These are phyloP conservation scores for Ogataea haglerorum DNA, from an alignment of 805 yeast genomes.

Conservation along the genomic window DNA sequence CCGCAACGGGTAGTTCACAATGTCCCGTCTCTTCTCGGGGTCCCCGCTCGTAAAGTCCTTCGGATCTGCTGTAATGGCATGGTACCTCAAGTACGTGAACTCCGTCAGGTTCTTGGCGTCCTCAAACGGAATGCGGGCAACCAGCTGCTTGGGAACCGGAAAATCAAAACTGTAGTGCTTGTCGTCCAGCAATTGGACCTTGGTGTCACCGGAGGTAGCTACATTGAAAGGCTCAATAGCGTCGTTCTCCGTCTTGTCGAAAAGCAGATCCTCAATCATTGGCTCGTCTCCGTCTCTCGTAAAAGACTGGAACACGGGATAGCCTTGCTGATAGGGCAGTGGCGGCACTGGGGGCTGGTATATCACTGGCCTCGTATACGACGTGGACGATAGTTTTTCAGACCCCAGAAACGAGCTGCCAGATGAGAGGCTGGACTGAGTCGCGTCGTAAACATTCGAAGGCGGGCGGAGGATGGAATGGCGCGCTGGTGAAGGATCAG, in stretches of 20 bases:
- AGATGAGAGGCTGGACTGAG: slow-evolving; percentile 7
- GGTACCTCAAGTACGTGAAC: slow-evolving; percentile 84
- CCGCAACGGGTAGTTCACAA: slow-evolving; percentile 47
- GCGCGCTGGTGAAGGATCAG: background rate
- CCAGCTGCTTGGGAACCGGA: slow-evolving; percentile 67
- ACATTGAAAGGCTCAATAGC: slow-evolving; percentile 19
- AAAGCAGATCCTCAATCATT: slow-evolving; percentile 19
- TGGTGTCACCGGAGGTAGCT: slow-evolving; percentile 29
- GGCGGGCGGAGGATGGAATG: slow-evolving; percentile 7
- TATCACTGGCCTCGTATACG: background rate
- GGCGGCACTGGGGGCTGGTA: slow-evolving; percentile 3
- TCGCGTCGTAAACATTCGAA: slow-evolving; percentile 5
- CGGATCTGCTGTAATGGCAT: slow-evolving; percentile 93
- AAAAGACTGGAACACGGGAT: slow-evolving; percentile 23
- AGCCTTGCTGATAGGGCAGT: slow-evolving; percentile 8
- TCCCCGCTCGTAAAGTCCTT: slow-evolving; percentile 55
- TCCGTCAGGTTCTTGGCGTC: slow-evolving; percentile 35
- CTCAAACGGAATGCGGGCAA: slow-evolving; percentile 44
- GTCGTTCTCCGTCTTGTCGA: slow-evolving; percentile 11
- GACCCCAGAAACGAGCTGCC: slow-evolving; percentile 4
- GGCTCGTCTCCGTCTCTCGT: slow-evolving; percentile 32
- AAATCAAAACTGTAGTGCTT: slow-evolving; percentile 77
- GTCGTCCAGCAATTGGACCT: slow-evolving; percentile 57
- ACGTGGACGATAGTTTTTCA: slow-evolving; percentile 2
- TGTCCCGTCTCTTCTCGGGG: slow-evolving; percentile 40